Base-by-base conservation (phyloP, 2,329 filamentous ascomycete genomes). In the Claviceps paspali region DNA sequence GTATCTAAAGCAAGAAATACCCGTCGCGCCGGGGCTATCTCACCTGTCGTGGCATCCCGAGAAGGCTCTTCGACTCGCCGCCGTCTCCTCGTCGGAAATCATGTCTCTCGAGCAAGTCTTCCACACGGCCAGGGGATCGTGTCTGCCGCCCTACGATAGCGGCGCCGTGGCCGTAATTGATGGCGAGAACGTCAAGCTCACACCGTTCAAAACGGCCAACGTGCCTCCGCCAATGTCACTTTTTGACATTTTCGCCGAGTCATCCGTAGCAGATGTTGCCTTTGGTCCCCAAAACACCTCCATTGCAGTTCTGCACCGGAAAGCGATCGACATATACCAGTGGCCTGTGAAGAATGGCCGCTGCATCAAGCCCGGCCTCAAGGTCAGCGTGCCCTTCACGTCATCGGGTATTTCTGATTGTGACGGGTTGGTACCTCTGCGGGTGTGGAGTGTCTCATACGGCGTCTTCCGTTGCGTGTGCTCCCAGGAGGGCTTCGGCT, bases 141-240 rank as follows among this genome's bases (percentile, higher is more conserved):
- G 78, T 18, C 60, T 63, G 3, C 69, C 78, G 9, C 85, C 86
- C 1, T 55, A 82, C 43, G 88, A 96, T 56, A 69, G 76, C 51
- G 88, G 87, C 21, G 68, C 79, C 12, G 76, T 92, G 29, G 82
- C 78, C 8, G 86, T 93, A 5, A 76, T 95, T 29, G 91, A 96
- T 55, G 91, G 91, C 12, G 71, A 62, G 33, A 73, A 53, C 3
- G 59, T 96, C 41, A 93, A 92, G 53, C 57, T 96, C 32, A 96
- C 91, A 0, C 85, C 91, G 1, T 70, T 98, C 45, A 71, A 82
- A 43, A 70, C 79, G 35, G 82, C 85, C 10, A 93, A 91, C 49
- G 69, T 95, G 3, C 91, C 91, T 18, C 91, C 91, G 21, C 91
- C 91, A 1, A 95, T 96, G 86, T 76, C 85, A 12, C 68, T 88